Base-by-base conservation (phyloP, 192 early-diverging fungal species). In the Backusella morwellensis region DNA sequence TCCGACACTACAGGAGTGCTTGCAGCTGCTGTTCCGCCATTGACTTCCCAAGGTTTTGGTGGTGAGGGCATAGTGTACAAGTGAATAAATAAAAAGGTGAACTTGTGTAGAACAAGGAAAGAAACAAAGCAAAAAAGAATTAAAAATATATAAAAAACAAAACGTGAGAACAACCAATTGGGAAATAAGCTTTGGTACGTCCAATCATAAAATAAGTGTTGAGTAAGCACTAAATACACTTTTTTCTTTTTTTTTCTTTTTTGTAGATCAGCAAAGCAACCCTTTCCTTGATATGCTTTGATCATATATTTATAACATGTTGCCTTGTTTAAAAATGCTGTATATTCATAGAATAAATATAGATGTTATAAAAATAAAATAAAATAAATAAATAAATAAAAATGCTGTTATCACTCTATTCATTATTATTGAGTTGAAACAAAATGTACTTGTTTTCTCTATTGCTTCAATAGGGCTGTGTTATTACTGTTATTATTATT, bases 31-130 rank as follows among this genome's bases (percentile, higher is more conserved):
- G 50, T 68, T 44, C 68, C 82, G 32, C 81, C 78, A 29, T 87
- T 86, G 75, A 82, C 75, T 80, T 94, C 93, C 93, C 93, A 94
- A 41, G 93, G 93, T 78, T 94, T 91, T 76, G 86, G 90, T 41
- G 91, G 91, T 42, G 88, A 90, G 35, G 85, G 85, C 86, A 83
- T 82, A 12, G 40, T 72, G 17, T 47, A 29, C 38, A 44, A 5
- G 14, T 15, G 4, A 44, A 54, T 50, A 59, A 34, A 35, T 17
- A 67, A 50, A 56, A 26, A 56, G 17, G 21, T 52, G 66, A 19
- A 14, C 23, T 54, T 54, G 2, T 54, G 2, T 23, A 8, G 23
- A 8, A 59, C 29, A 59, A 11, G 12, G 56, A 26, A 12, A 63
- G 7, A 59, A 3, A 63, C 9, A 63, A 40, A 69, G 21, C 41